Conservation (phyloP, 352 stramenopile species). For the Phytopythium sindhum region DNA sequence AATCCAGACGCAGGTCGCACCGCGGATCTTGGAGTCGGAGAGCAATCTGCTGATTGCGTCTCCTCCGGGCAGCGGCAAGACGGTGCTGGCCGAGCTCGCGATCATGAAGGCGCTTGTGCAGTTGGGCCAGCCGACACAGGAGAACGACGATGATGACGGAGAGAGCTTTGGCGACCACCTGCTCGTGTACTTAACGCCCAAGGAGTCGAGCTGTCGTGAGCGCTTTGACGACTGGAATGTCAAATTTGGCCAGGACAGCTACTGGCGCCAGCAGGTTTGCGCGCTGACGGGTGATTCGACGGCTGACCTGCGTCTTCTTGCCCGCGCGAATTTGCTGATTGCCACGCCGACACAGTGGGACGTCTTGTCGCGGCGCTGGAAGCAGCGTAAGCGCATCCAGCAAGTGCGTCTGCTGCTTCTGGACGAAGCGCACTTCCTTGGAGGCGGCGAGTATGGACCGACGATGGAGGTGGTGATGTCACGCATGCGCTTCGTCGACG, state of each 20-base stretch:
- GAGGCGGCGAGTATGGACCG: constrained; percentile 79
- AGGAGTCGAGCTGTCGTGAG: constrained; percentile 65
- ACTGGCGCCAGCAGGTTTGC: constrained; percentile 84
- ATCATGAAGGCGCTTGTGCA: constrained; percentile 91
- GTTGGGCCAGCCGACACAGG: constrained; percentile 48
- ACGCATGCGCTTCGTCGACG: constrained; percentile 97
- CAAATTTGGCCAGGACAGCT: constrained; percentile 81
- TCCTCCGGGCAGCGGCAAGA: constrained; percentile 94
- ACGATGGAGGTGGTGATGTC: constrained; percentile 98
- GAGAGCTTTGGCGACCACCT: constrained; percentile 54
- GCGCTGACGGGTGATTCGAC: constrained; percentile 93
- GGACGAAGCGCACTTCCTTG: constrained; percentile 98
- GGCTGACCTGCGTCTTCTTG: constrained; percentile 91
- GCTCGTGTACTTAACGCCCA: constrained; percentile 94
- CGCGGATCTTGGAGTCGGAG: constrained; percentile 94
- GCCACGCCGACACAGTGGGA: constrained; percentile 95
- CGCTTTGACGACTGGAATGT: constrained; percentile 80
- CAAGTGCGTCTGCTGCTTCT: constrained; percentile 93
- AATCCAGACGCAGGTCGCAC: constrained; percentile 98
- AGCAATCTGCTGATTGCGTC: constrained; percentile 95
- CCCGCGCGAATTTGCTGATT: constrained; percentile 91
- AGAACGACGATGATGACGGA: constrained; percentile 28
- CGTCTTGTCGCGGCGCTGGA: constrained; percentile 95
- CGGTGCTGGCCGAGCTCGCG: constrained; percentile 93
- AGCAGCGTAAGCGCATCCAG: constrained; percentile 96